Evolutionary conservation across 768 basidiomycete species (phyloP).

Genomic region (Rhodotorula babjevae): DNA sequence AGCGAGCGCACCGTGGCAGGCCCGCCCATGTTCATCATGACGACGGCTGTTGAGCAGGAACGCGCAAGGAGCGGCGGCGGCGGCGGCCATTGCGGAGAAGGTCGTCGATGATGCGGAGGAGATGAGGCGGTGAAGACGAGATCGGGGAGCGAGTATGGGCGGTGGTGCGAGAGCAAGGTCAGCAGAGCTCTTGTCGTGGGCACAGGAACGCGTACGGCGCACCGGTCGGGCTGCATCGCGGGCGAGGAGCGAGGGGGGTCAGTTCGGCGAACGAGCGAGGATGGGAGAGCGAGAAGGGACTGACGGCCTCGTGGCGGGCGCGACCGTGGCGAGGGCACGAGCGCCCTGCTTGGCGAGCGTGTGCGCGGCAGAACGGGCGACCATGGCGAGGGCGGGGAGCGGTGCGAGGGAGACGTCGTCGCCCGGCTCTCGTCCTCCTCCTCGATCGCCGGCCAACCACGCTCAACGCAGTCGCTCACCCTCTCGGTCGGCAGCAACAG

Average conservation of each 20-base stretch:
- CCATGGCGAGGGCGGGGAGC: neutral
- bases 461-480: neutral
- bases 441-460: neutral
- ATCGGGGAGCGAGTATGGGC: neutral
- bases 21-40: conserved; percentile 99
- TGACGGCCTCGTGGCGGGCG: conserved; percentile 14
- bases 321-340: conserved; percentile 19
- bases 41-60: conserved; percentile 57
- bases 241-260: neutral
- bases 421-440: neutral
- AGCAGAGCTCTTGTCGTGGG: neutral
- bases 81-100: neutral
- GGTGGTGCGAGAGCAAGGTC: neutral
- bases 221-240: conserved; percentile 24
- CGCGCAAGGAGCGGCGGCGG: no score
- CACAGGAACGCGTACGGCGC: neutral
- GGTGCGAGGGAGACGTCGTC: neutral
- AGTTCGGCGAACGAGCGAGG: neutral
- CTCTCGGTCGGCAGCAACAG: no score
- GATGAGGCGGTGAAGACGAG: neutral
- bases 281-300: neutral
- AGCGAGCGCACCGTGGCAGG: conserved; percentile 52
- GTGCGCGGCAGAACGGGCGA: neutral
- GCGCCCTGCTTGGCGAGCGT: conserved; percentile 3
- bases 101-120: neutral